Evolutionary conservation across 176 grass and related monocot species (phyloP).

Genomic region (Tuctoria greenei): DNA sequence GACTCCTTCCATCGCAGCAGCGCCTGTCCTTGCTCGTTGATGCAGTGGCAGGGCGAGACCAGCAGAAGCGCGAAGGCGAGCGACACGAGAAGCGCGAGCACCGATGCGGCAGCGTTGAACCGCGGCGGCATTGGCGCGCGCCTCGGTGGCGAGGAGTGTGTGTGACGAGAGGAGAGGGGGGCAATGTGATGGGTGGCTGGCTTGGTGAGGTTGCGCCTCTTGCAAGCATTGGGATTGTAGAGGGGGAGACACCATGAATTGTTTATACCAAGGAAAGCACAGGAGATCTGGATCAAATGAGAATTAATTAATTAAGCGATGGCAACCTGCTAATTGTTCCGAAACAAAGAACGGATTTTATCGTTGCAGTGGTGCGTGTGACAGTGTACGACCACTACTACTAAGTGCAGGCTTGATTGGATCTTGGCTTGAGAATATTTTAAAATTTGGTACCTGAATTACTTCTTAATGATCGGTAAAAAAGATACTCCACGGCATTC

Average conservation of each 20-base stretch:
- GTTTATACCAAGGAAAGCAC: slow-evolving; percentile 72
- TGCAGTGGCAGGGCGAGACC: slow-evolving; percentile 44
- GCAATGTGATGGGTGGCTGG: neutral
- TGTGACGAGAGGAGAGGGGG: slow-evolving; percentile 13
- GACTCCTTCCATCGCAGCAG: slow-evolving; percentile 71
- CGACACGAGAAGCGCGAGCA: slow-evolving; percentile 31
- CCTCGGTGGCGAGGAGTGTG: too few species aligned
- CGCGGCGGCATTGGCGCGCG: slow-evolving; percentile 54
- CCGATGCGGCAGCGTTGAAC: slow-evolving; percentile 5
- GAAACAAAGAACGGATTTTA: slow-evolving; percentile 38
- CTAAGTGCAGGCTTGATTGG: slow-evolving; percentile 37
- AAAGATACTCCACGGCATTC: neutral
- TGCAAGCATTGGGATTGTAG: slow-evolving; percentile 81
- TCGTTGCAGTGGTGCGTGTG: slow-evolving; percentile 20
- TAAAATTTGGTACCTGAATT: slow-evolving; percentile 1
- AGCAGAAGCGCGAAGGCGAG: slow-evolving; percentile 39
- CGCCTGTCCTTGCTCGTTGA: slow-evolving; percentile 78
- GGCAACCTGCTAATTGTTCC: neutral
- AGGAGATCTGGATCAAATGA: slow-evolving; percentile 93
- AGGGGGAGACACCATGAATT: slow-evolving; percentile 92
- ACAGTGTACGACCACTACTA: slow-evolving; percentile 1
- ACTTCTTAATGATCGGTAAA: slow-evolving; percentile 13
- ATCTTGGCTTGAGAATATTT: neutral
- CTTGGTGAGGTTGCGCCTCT: slow-evolving; percentile 43
- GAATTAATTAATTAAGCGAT: neutral